phyloP scores from a whole-genome alignment of 2,329 filamentous ascomycete genomes.

The Apiospora pterosperma region DNA sequence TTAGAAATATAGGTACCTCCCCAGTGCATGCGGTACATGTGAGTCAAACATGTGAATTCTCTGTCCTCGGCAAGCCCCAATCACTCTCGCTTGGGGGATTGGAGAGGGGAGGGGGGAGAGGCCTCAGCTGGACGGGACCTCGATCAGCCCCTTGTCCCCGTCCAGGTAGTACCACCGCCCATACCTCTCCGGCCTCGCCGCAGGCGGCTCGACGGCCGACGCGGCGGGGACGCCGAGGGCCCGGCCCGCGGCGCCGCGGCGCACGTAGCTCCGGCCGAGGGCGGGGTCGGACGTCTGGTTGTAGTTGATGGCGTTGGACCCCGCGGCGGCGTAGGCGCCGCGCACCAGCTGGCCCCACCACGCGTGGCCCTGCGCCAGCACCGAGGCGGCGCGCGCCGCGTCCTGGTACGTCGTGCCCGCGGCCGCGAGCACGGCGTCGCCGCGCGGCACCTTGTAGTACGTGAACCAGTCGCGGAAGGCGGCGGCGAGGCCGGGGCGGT shows the following conservation, averaged over 20 bases:
- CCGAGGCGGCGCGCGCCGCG: background rate
- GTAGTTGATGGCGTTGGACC: background rate
- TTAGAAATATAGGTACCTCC: too few relatives aligned
- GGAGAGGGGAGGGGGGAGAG: too few relatives aligned
- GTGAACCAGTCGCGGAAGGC: background rate
- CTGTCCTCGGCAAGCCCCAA: too few relatives aligned
- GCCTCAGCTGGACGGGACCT: background rate
- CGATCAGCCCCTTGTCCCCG: background rate
- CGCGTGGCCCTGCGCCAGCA: background rate
- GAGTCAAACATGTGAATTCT: too few relatives aligned
- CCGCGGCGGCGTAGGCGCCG: background rate
- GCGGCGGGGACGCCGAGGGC: background rate
- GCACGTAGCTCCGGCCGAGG: background rate
- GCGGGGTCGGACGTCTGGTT: background rate
- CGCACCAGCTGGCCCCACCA: background rate
- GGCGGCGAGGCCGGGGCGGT: background rate
- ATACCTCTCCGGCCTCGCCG: background rate
- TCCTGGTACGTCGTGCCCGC: background rate
- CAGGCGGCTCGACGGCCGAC: background rate
- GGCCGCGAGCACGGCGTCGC: background rate
- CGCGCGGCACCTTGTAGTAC: background rate
- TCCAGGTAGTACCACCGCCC: background rate
- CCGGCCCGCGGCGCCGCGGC: background rate
- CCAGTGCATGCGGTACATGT: too few relatives aligned
- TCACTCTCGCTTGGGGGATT: too few relatives aligned